Conservation (phyloP, 257 asterid species). For the Coffea canephora region DNA sequence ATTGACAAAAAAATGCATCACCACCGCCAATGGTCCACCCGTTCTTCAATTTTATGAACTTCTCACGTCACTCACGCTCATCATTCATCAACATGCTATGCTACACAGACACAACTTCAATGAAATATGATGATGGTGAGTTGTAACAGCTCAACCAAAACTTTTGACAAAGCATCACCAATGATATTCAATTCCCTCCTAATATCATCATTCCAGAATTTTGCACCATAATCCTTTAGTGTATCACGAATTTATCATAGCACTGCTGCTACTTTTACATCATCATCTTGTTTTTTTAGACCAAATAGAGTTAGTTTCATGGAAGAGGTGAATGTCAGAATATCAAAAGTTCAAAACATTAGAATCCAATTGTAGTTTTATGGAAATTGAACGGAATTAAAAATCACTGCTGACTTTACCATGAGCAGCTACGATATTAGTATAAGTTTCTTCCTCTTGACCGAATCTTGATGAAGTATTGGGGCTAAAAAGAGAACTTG, state of each 20-base stretch:
- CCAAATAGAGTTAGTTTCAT: background rate
- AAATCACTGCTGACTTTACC: background rate
- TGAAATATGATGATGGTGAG: slow-evolving; percentile 39
- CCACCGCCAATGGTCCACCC: background rate
- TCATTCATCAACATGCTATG: background rate
- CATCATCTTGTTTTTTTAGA: background rate
- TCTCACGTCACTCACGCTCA: background rate
- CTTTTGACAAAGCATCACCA: background rate
- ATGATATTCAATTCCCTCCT: background rate
- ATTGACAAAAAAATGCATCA: background rate
- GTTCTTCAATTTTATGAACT: background rate
- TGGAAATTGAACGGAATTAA: background rate
- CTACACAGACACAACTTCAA: too few relatives aligned
- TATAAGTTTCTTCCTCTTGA: too few relatives aligned
- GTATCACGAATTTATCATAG: background rate
- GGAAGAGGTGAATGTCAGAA: background rate
- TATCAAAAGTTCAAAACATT: too few relatives aligned
- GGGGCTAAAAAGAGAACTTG: background rate
- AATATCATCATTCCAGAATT: background rate
- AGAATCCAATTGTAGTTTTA: background rate
- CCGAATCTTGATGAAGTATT: background rate
- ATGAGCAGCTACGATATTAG: too few relatives aligned
- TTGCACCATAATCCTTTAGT: background rate
- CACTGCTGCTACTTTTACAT: background rate
- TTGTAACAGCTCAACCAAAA: background rate